Conservation (phyloP, 1,139 yeast species). For the Candida smagusa region DNA sequence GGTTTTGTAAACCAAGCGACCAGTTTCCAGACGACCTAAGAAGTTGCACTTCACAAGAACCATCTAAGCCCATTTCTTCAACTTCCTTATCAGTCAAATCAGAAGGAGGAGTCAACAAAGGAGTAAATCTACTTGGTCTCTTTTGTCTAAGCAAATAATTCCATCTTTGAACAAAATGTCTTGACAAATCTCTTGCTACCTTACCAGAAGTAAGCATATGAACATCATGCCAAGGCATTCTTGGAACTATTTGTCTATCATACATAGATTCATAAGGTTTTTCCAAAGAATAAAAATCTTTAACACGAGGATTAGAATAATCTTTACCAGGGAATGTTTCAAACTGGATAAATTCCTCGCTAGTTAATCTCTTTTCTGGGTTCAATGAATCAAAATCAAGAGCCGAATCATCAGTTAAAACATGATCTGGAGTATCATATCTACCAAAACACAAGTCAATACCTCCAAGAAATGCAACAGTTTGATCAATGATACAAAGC, state of each 20-base stretch:
- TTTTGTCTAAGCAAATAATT: slow-evolving; percentile 88
- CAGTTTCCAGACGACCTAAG: slow-evolving; percentile 87
- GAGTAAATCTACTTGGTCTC: slow-evolving; percentile 91
- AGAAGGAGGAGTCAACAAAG: slow-evolving; percentile 87
- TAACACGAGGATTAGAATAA: slow-evolving; percentile 91
- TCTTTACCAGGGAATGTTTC: slow-evolving; percentile 96
- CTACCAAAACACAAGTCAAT: slow-evolving; percentile 94
- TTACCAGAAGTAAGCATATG: slow-evolving; percentile 97
- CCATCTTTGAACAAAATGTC: slow-evolving; percentile 98
- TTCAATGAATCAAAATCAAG: slow-evolving; percentile 36
- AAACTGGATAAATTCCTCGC: slow-evolving; percentile 41
- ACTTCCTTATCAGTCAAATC: slow-evolving; percentile 77
- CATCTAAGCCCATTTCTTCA: slow-evolving; percentile 58
- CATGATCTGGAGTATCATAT: slow-evolving; percentile 96
- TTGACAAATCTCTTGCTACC: slow-evolving; percentile 84
- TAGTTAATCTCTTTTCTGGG: slow-evolving; percentile 24
- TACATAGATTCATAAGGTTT: slow-evolving; percentile 92
- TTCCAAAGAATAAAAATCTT: slow-evolving; percentile 78
- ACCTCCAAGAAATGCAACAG: slow-evolving; percentile 91
- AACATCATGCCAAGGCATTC: slow-evolving; percentile 99
- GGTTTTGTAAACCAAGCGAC: slow-evolving; percentile 85
- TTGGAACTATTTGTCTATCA: slow-evolving; percentile 73
- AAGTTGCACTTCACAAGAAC: slow-evolving; percentile 90
- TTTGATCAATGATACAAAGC: slow-evolving; percentile 79
- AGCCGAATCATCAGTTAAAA: slow-evolving; percentile 68